Evolutionary conservation across 495 filamentous ascomycete genomes (phyloP).

Genomic region (Recurvomyces mirabilis): DNA sequence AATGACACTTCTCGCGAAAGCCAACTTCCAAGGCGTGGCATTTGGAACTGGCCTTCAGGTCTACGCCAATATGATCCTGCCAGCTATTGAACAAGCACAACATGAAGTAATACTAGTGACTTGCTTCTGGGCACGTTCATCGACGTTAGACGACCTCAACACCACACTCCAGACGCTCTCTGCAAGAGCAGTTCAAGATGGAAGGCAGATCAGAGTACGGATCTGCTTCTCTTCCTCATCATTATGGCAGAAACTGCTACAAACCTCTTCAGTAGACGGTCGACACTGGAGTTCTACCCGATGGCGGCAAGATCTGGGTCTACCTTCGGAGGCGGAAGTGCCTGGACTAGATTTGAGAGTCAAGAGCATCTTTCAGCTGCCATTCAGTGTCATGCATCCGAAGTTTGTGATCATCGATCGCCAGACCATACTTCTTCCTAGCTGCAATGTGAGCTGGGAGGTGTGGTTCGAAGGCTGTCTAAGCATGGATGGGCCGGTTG

Average conservation of each 20-base stretch:
- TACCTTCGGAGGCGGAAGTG: constrained; percentile 44
- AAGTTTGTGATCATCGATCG: constrained; percentile 66
- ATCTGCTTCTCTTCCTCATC: constrained; percentile 59
- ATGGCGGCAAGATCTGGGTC: constrained; percentile 47
- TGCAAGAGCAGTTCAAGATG: constrained; percentile 18
- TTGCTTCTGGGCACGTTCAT: constrained; percentile 62
- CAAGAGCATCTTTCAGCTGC: constrained; percentile 60
- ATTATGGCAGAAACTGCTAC: constrained; percentile 56
- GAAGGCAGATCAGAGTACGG: constrained; percentile 37
- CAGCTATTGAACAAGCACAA: constrained; percentile 44
- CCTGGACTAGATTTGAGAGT: constrained; percentile 49
- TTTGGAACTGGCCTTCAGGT: constrained; percentile 49
- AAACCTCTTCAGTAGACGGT: constrained; percentile 45
- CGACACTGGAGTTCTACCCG: constrained; percentile 43
- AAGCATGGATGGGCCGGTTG: constrained; percentile 45
- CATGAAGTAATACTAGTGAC: constrained; percentile 60
- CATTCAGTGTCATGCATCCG: constrained; percentile 66
- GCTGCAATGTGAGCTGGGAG: constrained; percentile 69
- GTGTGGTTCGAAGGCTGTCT: constrained; percentile 62
- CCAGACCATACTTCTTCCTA: constrained; percentile 47
- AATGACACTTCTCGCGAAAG: constrained; percentile 34
- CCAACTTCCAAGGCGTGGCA: constrained; percentile 37
- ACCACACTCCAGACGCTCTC: constrained; percentile 44
- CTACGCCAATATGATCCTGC: constrained; percentile 37
- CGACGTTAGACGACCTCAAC: constrained; percentile 39